phyloP scores from a whole-genome alignment of 192 early-diverging fungal species.

The Coemansia sp. region DNA sequence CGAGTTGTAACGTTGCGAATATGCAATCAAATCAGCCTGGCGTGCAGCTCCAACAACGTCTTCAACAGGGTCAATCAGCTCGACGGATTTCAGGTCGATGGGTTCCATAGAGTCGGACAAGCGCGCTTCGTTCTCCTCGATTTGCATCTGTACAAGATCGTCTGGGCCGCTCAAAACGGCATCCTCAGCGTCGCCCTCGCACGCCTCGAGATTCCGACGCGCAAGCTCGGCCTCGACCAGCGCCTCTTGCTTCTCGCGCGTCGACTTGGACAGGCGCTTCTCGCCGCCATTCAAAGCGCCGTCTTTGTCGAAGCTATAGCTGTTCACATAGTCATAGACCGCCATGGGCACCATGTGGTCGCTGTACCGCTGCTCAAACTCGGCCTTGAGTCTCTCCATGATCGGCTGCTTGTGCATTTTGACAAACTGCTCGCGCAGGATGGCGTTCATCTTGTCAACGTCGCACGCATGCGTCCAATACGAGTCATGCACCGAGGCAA shows the following conservation, averaged over 20 bases:
- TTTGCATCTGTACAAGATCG: background rate
- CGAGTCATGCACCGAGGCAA: constrained; percentile 96
- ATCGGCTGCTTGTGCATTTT: constrained; percentile 78
- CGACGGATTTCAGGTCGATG: constrained; percentile 21
- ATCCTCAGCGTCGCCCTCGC: background rate
- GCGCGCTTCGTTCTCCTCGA: background rate
- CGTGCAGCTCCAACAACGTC: constrained; percentile 29
- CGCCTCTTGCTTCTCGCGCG: constrained; percentile 8
- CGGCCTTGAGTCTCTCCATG: constrained; percentile 76
- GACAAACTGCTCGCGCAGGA: constrained; percentile 90
- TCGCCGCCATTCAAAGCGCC: constrained; percentile 4
- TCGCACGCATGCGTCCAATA: constrained; percentile 97
- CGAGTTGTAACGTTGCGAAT: constrained; percentile 24
- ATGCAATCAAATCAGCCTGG: constrained; percentile 39
- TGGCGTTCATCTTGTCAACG: constrained; percentile 78
- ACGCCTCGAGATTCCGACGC: constrained; percentile 11
- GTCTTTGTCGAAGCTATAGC: constrained; percentile 5
- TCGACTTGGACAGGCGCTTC: background rate
- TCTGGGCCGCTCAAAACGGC: background rate
- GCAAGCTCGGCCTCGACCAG: constrained; percentile 27
- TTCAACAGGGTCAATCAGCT: constrained; percentile 26
- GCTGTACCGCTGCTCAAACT: constrained; percentile 80
- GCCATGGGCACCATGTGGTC: constrained; percentile 65
- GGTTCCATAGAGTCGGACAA: constrained; percentile 5
- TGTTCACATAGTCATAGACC: constrained; percentile 49